These are phyloP conservation scores for Venturiaceae sp. DNA, from an alignment of 2,329 filamentous ascomycete species.

Conservation along the genomic window DNA sequence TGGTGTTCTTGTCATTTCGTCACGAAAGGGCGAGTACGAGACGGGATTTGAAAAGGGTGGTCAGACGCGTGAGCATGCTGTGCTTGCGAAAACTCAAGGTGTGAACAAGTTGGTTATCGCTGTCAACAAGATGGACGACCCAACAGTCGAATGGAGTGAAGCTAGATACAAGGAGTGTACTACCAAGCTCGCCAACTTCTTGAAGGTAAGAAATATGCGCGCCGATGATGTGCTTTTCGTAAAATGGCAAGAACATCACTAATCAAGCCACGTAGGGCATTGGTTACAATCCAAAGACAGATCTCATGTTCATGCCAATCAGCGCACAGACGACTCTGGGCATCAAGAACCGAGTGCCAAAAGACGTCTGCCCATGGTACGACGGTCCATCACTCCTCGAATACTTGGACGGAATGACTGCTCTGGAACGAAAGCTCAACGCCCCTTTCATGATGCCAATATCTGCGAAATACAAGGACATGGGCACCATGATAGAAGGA, in stretches of 20 bases:
- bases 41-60: slow-evolving; percentile 96
- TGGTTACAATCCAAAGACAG: slow-evolving; percentile 88
- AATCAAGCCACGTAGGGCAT: slow-evolving; percentile 50
- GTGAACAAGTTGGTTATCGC: slow-evolving; percentile 93
- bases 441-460: slow-evolving; percentile 99
- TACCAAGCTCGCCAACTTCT: slow-evolving; percentile 73
- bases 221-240: background rate
- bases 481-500: slow-evolving; percentile 95
- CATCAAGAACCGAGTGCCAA: slow-evolving; percentile 80
- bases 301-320: slow-evolving; percentile 92
- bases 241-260: background rate
- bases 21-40: slow-evolving; percentile 97
- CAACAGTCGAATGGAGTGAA: slow-evolving; percentile 92
- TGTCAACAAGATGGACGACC: slow-evolving; percentile 99
- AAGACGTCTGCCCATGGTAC: slow-evolving; percentile 72
- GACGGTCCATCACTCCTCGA: slow-evolving; percentile 85
- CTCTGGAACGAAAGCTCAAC: slow-evolving; percentile 90
- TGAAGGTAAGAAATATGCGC: background rate
- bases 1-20: slow-evolving; percentile 90
- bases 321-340: slow-evolving; percentile 78
- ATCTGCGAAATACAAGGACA: slow-evolving; percentile 90
- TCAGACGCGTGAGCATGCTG: slow-evolving; percentile 94
- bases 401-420: slow-evolving; percentile 88
- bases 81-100: slow-evolving; percentile 95
- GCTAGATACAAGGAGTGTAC: slow-evolving; percentile 90